phyloP scores from a whole-genome alignment of 2,329 filamentous ascomycete species.

The Talaromyces sp. region DNA sequence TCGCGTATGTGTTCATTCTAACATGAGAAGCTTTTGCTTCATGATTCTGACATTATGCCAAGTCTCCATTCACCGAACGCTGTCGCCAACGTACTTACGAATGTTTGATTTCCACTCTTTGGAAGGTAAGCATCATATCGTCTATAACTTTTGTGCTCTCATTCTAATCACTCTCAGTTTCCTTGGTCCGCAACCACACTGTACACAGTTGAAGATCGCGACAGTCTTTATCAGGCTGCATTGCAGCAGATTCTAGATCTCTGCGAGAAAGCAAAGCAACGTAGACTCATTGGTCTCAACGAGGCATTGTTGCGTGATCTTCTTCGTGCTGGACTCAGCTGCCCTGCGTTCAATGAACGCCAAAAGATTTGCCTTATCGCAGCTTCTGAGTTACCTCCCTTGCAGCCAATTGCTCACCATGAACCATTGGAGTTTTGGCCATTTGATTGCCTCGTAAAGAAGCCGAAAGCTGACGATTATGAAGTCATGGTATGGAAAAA shows the following conservation, averaged over 20 bases:
- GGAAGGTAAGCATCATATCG: slow-evolving; percentile 35
- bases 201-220: slow-evolving; percentile 44
- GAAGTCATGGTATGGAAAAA: slow-evolving; percentile 22
- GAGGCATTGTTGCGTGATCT: slow-evolving; percentile 33
- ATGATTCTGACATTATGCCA: slow-evolving; percentile 4
- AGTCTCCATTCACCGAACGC: slow-evolving; percentile 46
- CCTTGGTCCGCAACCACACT: slow-evolving; percentile 43
- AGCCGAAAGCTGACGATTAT: slow-evolving; percentile 16
- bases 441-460: slow-evolving; percentile 30
- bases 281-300: slow-evolving; percentile 33
- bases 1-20: slow-evolving; percentile 38
- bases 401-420: slow-evolving; percentile 16
- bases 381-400: slow-evolving; percentile 19
- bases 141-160: background rate
- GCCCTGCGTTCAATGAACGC: slow-evolving; percentile 39
- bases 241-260: slow-evolving; percentile 62
- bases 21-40: background rate
- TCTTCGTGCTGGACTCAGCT: slow-evolving; percentile 34
- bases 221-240: slow-evolving; percentile 37
- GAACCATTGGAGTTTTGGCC: slow-evolving; percentile 31
- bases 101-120: slow-evolving; percentile 45
- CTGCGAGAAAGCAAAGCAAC: slow-evolving; percentile 54
- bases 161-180: slow-evolving; percentile 31
- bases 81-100: slow-evolving; percentile 50
- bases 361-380: slow-evolving; percentile 33